Base-by-base conservation (phyloP, 1,284 basidiomycete genomes). In the Mrakiaceae sp. region DNA sequence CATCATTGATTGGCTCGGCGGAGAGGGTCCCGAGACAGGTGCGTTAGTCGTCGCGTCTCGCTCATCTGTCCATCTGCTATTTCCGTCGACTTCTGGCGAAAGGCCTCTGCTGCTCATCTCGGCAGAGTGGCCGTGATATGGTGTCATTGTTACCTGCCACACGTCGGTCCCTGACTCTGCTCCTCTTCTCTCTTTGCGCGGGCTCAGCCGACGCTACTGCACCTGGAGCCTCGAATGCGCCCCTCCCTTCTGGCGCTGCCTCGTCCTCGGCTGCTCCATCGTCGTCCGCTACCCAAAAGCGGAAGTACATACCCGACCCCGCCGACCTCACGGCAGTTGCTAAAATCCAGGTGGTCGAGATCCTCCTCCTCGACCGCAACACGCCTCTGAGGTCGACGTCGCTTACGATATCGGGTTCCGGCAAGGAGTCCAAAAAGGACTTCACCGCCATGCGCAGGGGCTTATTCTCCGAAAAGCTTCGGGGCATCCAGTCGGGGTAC, bases 291-390 rank as follows among this genome's bases (percentile, higher is more conserved):
- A 9, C 67, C 69, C 70, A 79, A 8, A 93, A 91, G 75, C 80
- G 87, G 63, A 82, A 85, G 59, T 93, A 95, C 72, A 83, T 88
- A 27, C 80, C 87, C 0, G 87, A 96, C 74, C 70, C 80, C 0
- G 81, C 82, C 27, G 93, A 96, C 73, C 77, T 84, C 1, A 90
- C 92, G 61, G 81, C 86, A 39, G 91, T 94, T 65, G 93, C 91
- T 76, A 85, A 74, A 74, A 66, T 76, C 44, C 70, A 74, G 2
- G 69, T 71, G 12, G 70, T 73, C 60, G 75, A 75, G 67, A 67
- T 75, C 39, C 74, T 74, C 64, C 67, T 75, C 55, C 63, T 72
- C 61, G 72, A 75, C 67, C 68, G 75, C 40, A 75, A 72, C 67
- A 71, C 71, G 9, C 72, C 74, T 6, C 67, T 77, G 10, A 71